Evolutionary conservation across 305 asterid species (phyloP), one percentile per base, ranked within the genome.

Genomic region (Plantago lanceolata): DNA sequence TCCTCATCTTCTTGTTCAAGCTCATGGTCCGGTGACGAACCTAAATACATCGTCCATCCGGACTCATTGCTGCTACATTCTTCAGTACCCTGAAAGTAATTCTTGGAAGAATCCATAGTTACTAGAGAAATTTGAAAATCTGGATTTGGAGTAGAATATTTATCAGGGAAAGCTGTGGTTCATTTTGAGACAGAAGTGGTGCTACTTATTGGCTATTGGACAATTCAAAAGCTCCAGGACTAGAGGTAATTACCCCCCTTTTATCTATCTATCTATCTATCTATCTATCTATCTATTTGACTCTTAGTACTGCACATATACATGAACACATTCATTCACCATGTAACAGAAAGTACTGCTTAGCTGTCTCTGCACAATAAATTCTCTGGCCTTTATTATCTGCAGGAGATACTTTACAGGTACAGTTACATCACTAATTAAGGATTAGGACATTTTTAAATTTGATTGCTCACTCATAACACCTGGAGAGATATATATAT

Each of bases 11-110:
- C 81, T 0, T 70, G 77, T 2, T 68, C 68, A 55, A 66, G 56
- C 40, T 75, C 89, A 19, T 63, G 64, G 59, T 55, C 80, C 0
- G 96, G 83, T 1, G 96, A 56, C 14, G 61, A 91, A 57, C 84
- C 90, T 9, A 91, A 76, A 35, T 91, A 91, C 75, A 64, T 75
- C 0, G 98, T 91, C 98, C 98, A 91, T 7, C 98, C 96, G 0
- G 98, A 91, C 63, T 88, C 98, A 48, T 70, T 88, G 82, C 96
- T 91, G 89, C 88, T 84, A 40, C 95, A 88, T 75, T 82, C 92
- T 72, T 84, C 96, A 57, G 48, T 57, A 44, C 60, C 87, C 68
- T 81, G 74, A 57, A 61, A 61, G 31, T 69, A 40, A 40, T 40
- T 54, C 57, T 84, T 79, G 14, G 91, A 78, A 66, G 84, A 73